Evolutionary conservation across 106 monocot genomes (phyloP), one percentile per base, ranked within the genome.

Genomic region (Platanthera guangdongensis): DNA sequence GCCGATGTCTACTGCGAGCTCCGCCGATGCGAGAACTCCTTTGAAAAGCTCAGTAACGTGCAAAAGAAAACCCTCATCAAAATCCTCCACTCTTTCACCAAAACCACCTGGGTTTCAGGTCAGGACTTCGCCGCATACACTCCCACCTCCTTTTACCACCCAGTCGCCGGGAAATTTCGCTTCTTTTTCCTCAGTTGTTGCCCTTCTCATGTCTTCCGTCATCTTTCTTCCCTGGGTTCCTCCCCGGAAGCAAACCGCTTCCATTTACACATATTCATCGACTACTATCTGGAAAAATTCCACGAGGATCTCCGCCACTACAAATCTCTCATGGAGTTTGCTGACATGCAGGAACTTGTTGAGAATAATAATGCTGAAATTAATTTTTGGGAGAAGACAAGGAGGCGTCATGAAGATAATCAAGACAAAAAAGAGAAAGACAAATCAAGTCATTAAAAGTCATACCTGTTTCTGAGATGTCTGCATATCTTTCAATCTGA

Each of bases 121-220:
- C 99, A 94, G 69, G 84, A 90, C 50, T 88, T 99, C n/a, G 91
- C 99, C 13, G 72, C 90, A 18, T 99, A 99, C 82, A 70, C 94
- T 60, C 90, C 92, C 6, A 68, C 88, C 57, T 94, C 94, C 51
- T 86, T 84, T 76, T 90, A 94, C 82, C 86, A 86, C 73, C 68
- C 86, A 67, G 89, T 92, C 22, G 86, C 81, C 59, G 77, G 75
- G 55, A 51, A 65, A 52, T 94, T 99, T 79, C 86, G 86, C 65
- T 45, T 16, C 21, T 94, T 91, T 80, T 71, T 94, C 77, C 79
- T 80, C 57, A n/a, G 13, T 4, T 84, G 82, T 74, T 81, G 76
- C 57, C 48, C 73, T 39, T 47, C 45, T 1, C 73, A 69, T 4
- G 78, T 87, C 63, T 39, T 80, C 62, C 28, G 11, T 9, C 86